Evolutionary conservation across 106 monocot genomes (phyloP).

Genomic region (Narthecium ossifragum): DNA sequence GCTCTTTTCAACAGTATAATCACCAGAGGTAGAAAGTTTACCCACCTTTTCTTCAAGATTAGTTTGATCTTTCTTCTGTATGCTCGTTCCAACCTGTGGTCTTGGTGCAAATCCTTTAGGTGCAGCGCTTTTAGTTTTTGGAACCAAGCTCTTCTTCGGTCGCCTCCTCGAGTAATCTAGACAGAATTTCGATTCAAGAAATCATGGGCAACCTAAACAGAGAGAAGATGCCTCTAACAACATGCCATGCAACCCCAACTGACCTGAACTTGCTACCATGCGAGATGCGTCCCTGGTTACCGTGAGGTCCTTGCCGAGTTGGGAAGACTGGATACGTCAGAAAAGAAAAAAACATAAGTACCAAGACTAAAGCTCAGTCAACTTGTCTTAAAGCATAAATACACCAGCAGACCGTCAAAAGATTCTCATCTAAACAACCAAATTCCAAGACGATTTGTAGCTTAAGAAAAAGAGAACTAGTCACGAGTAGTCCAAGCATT

Average conservation of each 20-base stretch:
- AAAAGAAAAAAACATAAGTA: not conserved
- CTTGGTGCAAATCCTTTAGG: slow-evolving; percentile 52
- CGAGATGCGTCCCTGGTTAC: slow-evolving; percentile 21
- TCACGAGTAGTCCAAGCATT: too few species aligned
- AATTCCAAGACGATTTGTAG: too few species aligned
- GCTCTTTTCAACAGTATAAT: slow-evolving; percentile 15
- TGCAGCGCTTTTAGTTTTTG: slow-evolving; percentile 35
- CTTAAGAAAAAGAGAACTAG: not conserved
- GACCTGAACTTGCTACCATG: slow-evolving; percentile 66
- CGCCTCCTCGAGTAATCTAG: slow-evolving; percentile 58
- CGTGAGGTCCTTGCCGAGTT: slow-evolving; percentile 18
- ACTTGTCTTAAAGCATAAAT: not conserved
- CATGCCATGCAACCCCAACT: not conserved
- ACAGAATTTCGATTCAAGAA: slow-evolving; percentile 3
- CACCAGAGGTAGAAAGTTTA: slow-evolving; percentile 11
- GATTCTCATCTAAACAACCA: too few species aligned
- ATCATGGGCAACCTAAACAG: slow-evolving; percentile 1
- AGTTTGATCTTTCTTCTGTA: slow-evolving; percentile 46
- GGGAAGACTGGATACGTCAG: slow-evolving; percentile 29
- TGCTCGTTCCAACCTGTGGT: slow-evolving; percentile 40
- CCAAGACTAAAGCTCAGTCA: not conserved
- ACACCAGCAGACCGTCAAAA: not conserved
- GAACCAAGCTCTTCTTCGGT: slow-evolving; percentile 46
- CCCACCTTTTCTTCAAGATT: slow-evolving; percentile 16
- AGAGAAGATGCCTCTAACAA: not conserved